Conservation (phyloP, 257 asterid species). For the Solanum clarkiae region DNA sequence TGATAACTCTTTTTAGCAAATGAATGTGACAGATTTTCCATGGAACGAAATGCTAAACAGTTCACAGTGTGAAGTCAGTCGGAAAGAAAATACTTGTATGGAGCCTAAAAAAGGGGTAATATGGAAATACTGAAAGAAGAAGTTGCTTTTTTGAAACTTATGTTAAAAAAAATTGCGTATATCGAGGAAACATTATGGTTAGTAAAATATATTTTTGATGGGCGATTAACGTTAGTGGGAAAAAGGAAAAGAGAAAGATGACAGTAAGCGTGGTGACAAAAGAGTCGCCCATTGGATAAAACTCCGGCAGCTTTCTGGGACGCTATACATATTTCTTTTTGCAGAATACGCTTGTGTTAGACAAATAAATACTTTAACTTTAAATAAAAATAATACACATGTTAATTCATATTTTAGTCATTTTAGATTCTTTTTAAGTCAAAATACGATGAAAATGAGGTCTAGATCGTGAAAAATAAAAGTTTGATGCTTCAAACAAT, state of each 20-base stretch:
- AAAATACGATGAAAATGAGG: no score
- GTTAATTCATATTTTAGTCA: no score
- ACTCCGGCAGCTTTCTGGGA: neutral
- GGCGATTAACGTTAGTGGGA: neutral
- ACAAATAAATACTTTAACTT: no score
- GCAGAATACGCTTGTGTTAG: no score
- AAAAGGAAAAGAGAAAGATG: neutral
- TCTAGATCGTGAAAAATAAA: neutral
- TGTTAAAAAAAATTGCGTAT: neutral
- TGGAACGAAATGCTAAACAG: neutral
- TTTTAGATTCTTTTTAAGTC: no score
- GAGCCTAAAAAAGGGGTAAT: neutral
- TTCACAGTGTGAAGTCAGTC: neutral
- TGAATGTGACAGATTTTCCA: constrained; percentile 55
- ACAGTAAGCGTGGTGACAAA: neutral
- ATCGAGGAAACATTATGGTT: neutral
- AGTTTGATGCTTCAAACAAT: neutral
- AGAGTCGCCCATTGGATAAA: neutral
- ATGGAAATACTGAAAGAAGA: neutral
- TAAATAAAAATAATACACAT: no score
- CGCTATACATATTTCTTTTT: neutral
- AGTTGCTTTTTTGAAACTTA: neutral
- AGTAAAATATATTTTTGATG: neutral
- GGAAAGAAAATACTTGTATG: neutral
- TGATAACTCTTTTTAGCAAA: constrained; percentile 42